Evolutionary conservation across 192 early-diverging fungal species (phyloP), one percentile per base, ranked within the genome.

Genomic region (Glomus cerebriforme): DNA sequence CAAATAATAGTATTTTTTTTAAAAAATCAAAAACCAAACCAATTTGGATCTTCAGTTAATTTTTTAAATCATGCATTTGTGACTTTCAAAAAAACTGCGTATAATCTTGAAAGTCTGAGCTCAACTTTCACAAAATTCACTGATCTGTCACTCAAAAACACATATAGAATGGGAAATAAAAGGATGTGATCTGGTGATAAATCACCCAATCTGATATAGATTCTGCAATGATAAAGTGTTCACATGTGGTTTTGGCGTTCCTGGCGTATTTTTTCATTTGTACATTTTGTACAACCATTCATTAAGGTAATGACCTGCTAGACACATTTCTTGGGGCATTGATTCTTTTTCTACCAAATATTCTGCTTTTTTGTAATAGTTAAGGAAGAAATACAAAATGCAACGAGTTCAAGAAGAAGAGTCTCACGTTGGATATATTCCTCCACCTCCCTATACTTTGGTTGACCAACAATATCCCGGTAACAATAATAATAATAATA

Each of bases 361-460:
- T 15, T 64, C 10, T 22, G 31, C 24, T 64, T 29, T 32, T 64
- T 32, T 64, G 63, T 64, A 32, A 12, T 37, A 32, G n/a, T n/a
- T n/a, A 7, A 35, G 9, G 37, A 39, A 39, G 37, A 39, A 39
- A 39, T 39, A 34, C 24, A 76, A 65, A 77, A 77, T 77, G 75
- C 75, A 77, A 77, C 75, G 60, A 24, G 15, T 45, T 66, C 62
- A 77, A 22, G 75, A 77, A 24, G 58, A 59, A 24, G 75, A 73
- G 45, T 13, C 24, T 17, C 39, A 26, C 15, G 9, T 3, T 31
- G 49, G 62, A 1, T 13, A 49, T 39, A 63, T 62, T 24, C 75
- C 75, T 26, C 75, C 75, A 31, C 75, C 75, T 10, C 75, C 75
- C 26, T 77, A 77, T n/a, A 65, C 75, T n/a, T 27, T 65, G 59